phyloP scores from a whole-genome alignment of 805 yeast genomes.

The Ogataea dorogensis region DNA sequence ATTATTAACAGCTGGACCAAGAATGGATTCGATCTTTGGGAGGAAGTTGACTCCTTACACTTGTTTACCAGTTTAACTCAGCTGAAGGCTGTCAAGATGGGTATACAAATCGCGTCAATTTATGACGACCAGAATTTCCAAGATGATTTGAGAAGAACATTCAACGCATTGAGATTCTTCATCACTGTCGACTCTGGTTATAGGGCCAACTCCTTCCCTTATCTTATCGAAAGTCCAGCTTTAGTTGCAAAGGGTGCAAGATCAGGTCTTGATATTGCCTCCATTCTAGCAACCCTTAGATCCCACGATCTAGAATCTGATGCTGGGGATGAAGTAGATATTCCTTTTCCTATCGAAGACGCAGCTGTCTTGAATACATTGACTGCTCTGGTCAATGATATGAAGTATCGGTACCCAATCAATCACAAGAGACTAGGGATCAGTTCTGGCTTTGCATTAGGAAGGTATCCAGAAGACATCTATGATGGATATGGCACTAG shows the following conservation, averaged over 20 bases:
- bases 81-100: constrained; percentile 63
- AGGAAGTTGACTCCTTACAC: constrained; percentile 73
- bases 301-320: constrained; percentile 40
- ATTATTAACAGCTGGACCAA: constrained; percentile 59
- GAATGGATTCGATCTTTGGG: constrained; percentile 89
- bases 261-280: constrained; percentile 77
- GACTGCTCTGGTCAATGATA: constrained; percentile 57
- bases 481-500: constrained; percentile 72
- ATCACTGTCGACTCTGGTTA: constrained; percentile 43
- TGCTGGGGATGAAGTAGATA: constrained; percentile 34
- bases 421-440: constrained; percentile 49
- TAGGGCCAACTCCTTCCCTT: constrained; percentile 42
- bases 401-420: constrained; percentile 75
- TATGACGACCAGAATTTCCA: constrained; percentile 33
- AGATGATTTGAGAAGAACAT: constrained; percentile 31
- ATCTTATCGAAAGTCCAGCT: constrained; percentile 70
- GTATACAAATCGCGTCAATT: constrained; percentile 41
- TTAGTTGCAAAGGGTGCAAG: constrained; percentile 40
- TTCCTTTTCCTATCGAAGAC: constrained; percentile 66
- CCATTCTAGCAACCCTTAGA: constrained; percentile 51
- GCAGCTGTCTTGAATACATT: constrained; percentile 61
- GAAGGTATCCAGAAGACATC: constrained; percentile 90
- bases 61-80: constrained; percentile 79
- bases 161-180: constrained; percentile 37
- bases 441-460: constrained; percentile 63